Evolutionary conservation across 2,329 filamentous ascomycete species (phyloP).

Genomic region (Hypoxylon sp.): DNA sequence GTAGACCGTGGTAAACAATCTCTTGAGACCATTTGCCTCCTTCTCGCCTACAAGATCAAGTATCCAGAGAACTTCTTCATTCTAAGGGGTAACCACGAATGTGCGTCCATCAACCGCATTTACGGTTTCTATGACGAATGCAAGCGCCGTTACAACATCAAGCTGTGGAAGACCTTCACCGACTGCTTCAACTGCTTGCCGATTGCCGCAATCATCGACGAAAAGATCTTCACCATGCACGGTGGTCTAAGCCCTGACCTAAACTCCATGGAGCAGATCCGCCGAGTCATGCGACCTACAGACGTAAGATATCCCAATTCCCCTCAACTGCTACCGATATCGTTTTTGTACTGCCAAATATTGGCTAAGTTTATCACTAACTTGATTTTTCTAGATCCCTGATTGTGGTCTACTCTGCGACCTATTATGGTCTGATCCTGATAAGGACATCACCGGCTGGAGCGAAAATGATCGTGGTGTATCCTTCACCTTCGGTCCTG

Average conservation of each 20-base stretch:
- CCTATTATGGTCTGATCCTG: constrained; percentile 97
- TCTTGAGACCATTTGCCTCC: constrained; percentile 96
- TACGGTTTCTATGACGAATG: constrained; percentile 99
- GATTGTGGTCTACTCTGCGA: constrained; percentile 98
- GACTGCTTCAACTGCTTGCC: constrained; percentile 99
- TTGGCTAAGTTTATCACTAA: constrained; percentile 54
- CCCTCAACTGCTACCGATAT: neutral
- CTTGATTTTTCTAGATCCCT: constrained; percentile 77
- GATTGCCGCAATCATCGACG: constrained; percentile 98
- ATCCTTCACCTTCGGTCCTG: constrained; percentile 97
- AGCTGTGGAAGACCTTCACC: constrained; percentile 99
- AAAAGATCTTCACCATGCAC: constrained; percentile 99
- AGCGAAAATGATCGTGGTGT: constrained; percentile 99
- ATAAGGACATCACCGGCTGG: constrained; percentile 99
- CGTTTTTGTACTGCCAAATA: constrained; percentile 46
- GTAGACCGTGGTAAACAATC: constrained; percentile 99
- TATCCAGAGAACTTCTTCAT: constrained; percentile 99
- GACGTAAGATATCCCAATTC: constrained; percentile 76
- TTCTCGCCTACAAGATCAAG: constrained; percentile 99
- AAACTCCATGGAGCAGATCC: constrained; percentile 99
- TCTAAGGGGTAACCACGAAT: constrained; percentile 98
- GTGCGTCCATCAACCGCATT: constrained; percentile 98
- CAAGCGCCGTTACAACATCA: constrained; percentile 99
- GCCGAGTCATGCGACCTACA: constrained; percentile 97
- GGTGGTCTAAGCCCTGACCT: constrained; percentile 96